These are phyloP conservation scores for Cercospora beticola DNA, from an alignment of 2,329 filamentous ascomycete genomes.

Conservation along the genomic window DNA sequence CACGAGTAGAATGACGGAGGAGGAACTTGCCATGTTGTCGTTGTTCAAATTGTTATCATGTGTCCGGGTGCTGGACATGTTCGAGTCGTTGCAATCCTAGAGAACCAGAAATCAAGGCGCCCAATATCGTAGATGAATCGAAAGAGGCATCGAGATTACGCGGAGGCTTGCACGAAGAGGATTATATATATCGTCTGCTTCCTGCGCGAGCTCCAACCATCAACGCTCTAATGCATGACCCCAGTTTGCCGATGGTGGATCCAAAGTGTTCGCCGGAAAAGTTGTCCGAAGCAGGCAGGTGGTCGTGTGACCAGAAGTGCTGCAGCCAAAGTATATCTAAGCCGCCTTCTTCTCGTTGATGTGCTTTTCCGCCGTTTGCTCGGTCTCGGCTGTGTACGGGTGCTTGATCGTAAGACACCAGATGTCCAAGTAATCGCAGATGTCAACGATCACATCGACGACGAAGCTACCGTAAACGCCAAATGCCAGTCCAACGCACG, in stretches of 20 bases:
- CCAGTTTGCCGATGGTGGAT: neutral
- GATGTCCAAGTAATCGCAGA: constrained; percentile 97
- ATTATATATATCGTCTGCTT: constrained; percentile 8
- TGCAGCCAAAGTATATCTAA: neutral
- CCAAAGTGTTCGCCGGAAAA: constrained; percentile 6
- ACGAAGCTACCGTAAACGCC: constrained; percentile 98
- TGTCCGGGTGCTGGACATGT: neutral
- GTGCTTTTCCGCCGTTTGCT: constrained; percentile 23
- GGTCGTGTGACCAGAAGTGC: constrained; percentile 10
- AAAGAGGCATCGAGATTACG: neutral
- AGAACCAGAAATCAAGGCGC: neutral
- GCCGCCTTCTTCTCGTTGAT: constrained; percentile 25
- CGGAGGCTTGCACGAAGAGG: neutral
- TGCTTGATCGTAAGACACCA: constrained; percentile 99
- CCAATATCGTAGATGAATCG: neutral
- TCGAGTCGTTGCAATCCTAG: neutral
- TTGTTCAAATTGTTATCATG: neutral
- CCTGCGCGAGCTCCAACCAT: neutral
- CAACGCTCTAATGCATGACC: neutral
- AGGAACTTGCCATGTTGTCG: constrained; percentile 1
- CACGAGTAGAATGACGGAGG: neutral
- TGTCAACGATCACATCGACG: constrained; percentile 93
- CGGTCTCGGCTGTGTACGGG: constrained; percentile 45
- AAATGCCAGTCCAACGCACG: constrained; percentile 77
- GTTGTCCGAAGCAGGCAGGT: constrained; percentile 7